Conservation (phyloP, 805 yeast genomes). For the Candida corydali region DNA sequence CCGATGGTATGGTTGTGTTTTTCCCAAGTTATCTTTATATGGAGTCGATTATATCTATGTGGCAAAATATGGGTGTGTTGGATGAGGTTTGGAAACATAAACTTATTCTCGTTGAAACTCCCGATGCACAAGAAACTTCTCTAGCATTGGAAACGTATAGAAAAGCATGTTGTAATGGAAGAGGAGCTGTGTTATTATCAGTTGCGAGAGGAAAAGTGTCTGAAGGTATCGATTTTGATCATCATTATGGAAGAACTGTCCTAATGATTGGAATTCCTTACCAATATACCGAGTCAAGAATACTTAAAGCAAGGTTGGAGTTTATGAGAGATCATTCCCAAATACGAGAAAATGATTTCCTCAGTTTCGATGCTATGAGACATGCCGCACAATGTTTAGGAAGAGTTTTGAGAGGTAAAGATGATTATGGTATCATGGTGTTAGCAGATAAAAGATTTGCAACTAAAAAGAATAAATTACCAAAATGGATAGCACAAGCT, state of each 20-base stretch:
- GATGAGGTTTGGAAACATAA: conserved; percentile 99
- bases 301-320: conserved; percentile 90
- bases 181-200: conserved; percentile 93
- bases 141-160: conserved; percentile 92
- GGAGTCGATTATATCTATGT: conserved; percentile 97
- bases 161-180: conserved; percentile 93
- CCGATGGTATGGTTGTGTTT: conserved; percentile 97
- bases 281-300: conserved; percentile 97
- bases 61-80: conserved; percentile 98
- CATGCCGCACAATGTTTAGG: conserved; percentile 99
- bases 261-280: conserved; percentile 98
- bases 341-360: conserved; percentile 87
- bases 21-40: conserved; percentile 95
- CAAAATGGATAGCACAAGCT: conserved; percentile 97
- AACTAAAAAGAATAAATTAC: conserved; percentile 80
- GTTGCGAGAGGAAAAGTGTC: conserved; percentile 99
- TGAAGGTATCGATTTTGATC: conserved; percentile 99
- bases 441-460: conserved; percentile 92
- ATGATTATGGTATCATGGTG: conserved; percentile 98
- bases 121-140: conserved; percentile 98
- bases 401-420: conserved; percentile 94
- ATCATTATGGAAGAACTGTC: conserved; percentile 96
- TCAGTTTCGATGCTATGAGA: conserved; percentile 98
- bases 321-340: conserved; percentile 90
- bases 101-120: conserved; percentile 92